Conservation (phyloP, 106 monocot species). For the Dendrobium chrysotoxum region DNA sequence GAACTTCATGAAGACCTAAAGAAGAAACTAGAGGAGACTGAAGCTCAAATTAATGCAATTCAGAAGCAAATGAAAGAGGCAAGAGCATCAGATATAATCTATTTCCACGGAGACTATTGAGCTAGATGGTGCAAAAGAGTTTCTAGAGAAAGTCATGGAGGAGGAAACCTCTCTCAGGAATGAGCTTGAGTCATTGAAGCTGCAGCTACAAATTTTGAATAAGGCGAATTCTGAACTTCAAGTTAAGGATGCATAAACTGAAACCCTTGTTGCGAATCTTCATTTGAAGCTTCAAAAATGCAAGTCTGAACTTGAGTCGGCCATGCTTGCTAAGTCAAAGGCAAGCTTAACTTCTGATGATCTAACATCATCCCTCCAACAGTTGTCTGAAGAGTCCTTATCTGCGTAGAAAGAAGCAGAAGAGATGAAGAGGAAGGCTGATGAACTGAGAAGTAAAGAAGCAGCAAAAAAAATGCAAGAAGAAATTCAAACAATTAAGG, state of each 20-base stretch:
- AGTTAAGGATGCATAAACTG: slow-evolving; percentile 60
- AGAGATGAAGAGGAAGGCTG: slow-evolving; percentile 49
- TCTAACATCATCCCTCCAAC: slow-evolving; percentile 47
- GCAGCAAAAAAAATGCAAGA: slow-evolving; percentile 19
- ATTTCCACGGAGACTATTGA: slow-evolving; percentile 36
- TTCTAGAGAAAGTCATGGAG: slow-evolving; percentile 48
- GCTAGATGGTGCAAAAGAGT: slow-evolving; percentile 58
- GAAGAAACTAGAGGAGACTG: slow-evolving; percentile 38
- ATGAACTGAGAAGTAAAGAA: slow-evolving; percentile 46
- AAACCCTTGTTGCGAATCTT: slow-evolving; percentile 38
- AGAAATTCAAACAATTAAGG: no score
- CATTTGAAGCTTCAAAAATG: slow-evolving; percentile 56
- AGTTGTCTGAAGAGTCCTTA: slow-evolving; percentile 49
- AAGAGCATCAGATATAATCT: slow-evolving; percentile 32
- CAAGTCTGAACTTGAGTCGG: slow-evolving; percentile 56
- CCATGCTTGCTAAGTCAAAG: slow-evolving; percentile 38
- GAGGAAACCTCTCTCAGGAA: slow-evolving; percentile 48
- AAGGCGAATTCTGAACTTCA: slow-evolving; percentile 56
- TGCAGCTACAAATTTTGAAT: slow-evolving; percentile 51
- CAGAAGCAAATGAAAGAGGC: slow-evolving; percentile 46
- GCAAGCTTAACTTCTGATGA: slow-evolving; percentile 34
- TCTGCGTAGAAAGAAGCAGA: slow-evolving; percentile 50
- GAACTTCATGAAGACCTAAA: slow-evolving; percentile 24
- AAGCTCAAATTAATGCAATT: slow-evolving; percentile 28
- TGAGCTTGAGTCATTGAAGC: slow-evolving; percentile 44